Evolutionary conservation across 2,329 filamentous ascomycete genomes (phyloP), one percentile per base, ranked within the genome.

Genomic region (Plenodomus tracheiphilus): DNA sequence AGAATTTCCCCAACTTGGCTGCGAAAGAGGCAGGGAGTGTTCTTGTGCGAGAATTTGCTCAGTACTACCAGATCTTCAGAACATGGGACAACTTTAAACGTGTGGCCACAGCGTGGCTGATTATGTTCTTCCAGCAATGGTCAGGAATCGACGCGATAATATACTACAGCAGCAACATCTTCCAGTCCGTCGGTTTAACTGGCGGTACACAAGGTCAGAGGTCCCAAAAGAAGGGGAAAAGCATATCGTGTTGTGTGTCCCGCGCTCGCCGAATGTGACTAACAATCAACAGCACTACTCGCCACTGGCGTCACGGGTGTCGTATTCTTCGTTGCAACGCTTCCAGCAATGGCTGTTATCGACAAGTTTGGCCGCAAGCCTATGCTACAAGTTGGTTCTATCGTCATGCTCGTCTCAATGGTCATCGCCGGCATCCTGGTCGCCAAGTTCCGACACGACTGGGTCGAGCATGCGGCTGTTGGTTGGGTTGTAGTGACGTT

Each of bases 221-320:
- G 13, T 25, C 10, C 22, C 22, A 25, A 5, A 25, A 5, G 10
- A 10, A 5, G 10, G 22, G 10, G 22, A 5, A 10, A 25, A 25
- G 22, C 22, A n/a, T n/a, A n/a, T n/a, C n/a, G n/a, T n/a, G n/a
- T n/a, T n/a, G n/a, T n/a, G n/a, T n/a, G n/a, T n/a, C n/a, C n/a
- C n/a, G n/a, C n/a, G n/a, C n/a, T n/a, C n/a, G n/a, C n/a, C n/a
- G n/a, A n/a, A n/a, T n/a, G n/a, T n/a, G n/a, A n/a, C 22, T 25
- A 25, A 25, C 22, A 25, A 25, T 25, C 10, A 10, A 25, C 13
- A 35, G 79, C 80, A 0, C 84, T 86, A 57, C 74, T 86, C 2
- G 84, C 84, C 1, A 85, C 83, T 0, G 83, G 83, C 0, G 73
- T 86, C 8, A 84, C 82, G 0, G 82, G 79, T 0, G 75, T 86